A percentile compares a stretch with the other conserved stretches of the same genome.
phyloP scores from a whole-genome alignment of 1,284 basidiomycete species.

The Cryptococcus sp. region DNA sequence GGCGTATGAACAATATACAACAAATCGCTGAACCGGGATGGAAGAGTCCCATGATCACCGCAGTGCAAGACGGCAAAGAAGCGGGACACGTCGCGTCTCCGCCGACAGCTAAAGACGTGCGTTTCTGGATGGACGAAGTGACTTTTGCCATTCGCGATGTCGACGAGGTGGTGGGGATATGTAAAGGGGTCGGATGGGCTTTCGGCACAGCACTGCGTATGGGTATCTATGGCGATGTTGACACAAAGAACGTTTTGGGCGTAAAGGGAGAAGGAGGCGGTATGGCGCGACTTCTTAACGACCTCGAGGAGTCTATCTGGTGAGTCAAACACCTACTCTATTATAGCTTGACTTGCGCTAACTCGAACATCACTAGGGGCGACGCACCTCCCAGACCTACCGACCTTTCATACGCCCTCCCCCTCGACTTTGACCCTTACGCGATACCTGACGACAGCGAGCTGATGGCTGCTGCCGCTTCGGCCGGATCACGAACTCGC shows the following conservation, averaged over 20 bases:
- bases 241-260: constrained; percentile 31
- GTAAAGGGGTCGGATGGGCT: constrained; percentile 42
- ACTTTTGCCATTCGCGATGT: constrained; percentile 39
- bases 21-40: constrained; percentile 16
- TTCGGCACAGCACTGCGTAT: constrained; percentile 34
- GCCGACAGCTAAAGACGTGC: constrained; percentile 28
- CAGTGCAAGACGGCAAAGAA: constrained; percentile 39
- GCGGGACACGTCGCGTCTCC: constrained; percentile 27
- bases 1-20: constrained; percentile 10
- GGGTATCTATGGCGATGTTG: constrained; percentile 39
- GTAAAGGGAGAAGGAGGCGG: constrained; percentile 31
- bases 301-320: constrained; percentile 49
- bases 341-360: background rate
- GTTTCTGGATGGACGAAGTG: constrained; percentile 44
- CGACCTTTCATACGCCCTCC: constrained; percentile 45
- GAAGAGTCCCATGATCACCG: constrained; percentile 40
- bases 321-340: constrained; percentile 13
- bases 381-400: constrained; percentile 44
- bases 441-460: constrained; percentile 18
- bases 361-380: constrained; percentile 30
- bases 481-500: constrained; percentile 1
- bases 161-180: constrained; percentile 46
- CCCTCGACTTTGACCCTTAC: constrained; percentile 45
- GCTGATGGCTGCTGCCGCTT: constrained; percentile 2
- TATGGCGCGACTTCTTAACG: constrained; percentile 42